Base-by-base conservation (phyloP, 352 stramenopile genomes). In the Globisporangium heterothallicum region DNA sequence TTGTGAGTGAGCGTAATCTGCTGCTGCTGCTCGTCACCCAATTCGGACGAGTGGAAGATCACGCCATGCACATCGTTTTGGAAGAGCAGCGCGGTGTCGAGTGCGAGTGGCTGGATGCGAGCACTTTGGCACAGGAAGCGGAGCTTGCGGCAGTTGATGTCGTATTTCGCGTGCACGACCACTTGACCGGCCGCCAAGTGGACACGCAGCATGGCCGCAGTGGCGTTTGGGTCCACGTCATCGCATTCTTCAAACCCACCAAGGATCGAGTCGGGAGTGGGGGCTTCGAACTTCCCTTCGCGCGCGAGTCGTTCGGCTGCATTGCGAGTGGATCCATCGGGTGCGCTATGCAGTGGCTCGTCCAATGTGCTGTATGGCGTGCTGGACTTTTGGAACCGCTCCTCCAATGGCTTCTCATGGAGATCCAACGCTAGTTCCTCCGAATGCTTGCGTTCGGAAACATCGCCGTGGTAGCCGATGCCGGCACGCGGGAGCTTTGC, bases 191-290 rank as follows among this genome's bases (percentile, higher is more conserved):
- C 30, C 26, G 64, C 45, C 3, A 74, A 61, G 40, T 74, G 64
- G 27, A 88, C 65, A 14, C 78, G 58, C 42, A 90, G 13, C 5
- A 93, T 29, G 7, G 67, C 52, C 0, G 76, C 83, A 29, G 70
- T 89, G 13, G 80, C 78, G 45, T 90, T 86, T 27, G 78, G 76
- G 27, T 93, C 79, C 25, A 82, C 55, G 51, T 77, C 82, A 40
- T 93, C 83, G 49, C 83, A 92, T 49, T 93, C 83, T 57, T 93
- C 80, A 55, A 84, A 87, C 2, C 79, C 80, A 19, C 74, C 76
- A 18, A 93, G 72, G 45, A 93, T 78, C 26, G 80, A 88, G 4
- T 93, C 83, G 27, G 77, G 68, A 9, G 80, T 92, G 2, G 77
- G 78, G 3, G 87, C 61, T 54, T 91, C 78, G 4, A 89, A 54